Base-by-base conservation (phyloP, 495 filamentous ascomycete species). In the Talaromyces stipitatus region DNA sequence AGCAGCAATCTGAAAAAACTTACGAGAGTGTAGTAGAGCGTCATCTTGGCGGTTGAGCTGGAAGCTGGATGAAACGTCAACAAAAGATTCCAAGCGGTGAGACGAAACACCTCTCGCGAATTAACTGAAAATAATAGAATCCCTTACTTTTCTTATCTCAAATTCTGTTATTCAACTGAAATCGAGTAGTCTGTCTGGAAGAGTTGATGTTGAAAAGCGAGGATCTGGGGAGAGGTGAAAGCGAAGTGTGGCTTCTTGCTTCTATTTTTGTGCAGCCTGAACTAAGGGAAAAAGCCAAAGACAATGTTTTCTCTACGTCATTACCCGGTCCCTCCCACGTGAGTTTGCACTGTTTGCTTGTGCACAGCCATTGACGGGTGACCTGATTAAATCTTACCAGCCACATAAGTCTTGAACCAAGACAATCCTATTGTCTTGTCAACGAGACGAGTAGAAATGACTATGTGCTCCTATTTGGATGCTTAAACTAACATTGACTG, bases 1-100 rank as follows among this genome's bases (percentile, higher is more conserved):
- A 63, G 61, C 29, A 60, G 55, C 32, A 24, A 30, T 52, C n/a
- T n/a, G 28, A 9, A 43, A 12, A 53, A 47, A 83, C 90, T 68
- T 89, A 97, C 94, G 56, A 98, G 83, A 64, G 83, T 91, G 82
- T 96, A 98, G 80, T 98, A 98, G 71, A 98, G 91, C 74, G 95
- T 98, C 94, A 98, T 98, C 58, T 72, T 86, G 82, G 62, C 67
- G 62, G 62, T 46, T 45, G 54, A 30, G 33, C 22, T 55, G 20
- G n/a, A 9, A n/a, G 18, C 32, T 45, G 22, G 26, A 29, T 9
- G 18, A 46, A 26, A 28, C 16, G 36, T 55, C 54, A 55, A 46
- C 36, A 45, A 55, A 54, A 51, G 48, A 24, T 30, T 51, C 22
- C 48, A 51, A 51, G 48, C 48, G 27, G 48, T 28, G 24, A 48